Evolutionary conservation across 306 rosid genomes (phyloP), one percentile per base, ranked within the genome.

Genomic region (Rosa persica): DNA sequence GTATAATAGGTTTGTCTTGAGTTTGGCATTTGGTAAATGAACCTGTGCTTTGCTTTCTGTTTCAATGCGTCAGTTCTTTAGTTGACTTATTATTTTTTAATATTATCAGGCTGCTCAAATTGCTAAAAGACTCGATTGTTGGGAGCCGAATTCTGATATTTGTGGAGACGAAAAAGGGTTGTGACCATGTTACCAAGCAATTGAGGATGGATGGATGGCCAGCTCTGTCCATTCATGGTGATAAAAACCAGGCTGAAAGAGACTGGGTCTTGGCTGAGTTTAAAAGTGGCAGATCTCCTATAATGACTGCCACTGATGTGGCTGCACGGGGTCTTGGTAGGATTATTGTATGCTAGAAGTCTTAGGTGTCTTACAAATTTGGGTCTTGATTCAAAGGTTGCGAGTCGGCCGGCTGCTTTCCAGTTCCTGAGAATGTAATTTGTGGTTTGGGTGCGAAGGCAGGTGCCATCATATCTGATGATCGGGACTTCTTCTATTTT

Each of bases 251-350:
- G 90, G 44, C 93, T 0, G 98, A 95, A 87, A 91, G 98, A 80
- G 98, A 95, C 80, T 95, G 97, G 98, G 98, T 95, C 77, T 86
- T 95, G 82, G 89, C 98, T 77, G 98, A 95, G 83, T 95, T 95
- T 93, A 95, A 92, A 86, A 89, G 92, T 91, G 98, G 98, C 85
- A 86, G 97, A 86, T 92, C 93, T 85, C 97, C 93, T 72, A 85
- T 95, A 83, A 95, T 95, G 98, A 93, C 98, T 84, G 98, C 98
- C 95, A 95, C 98, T 79, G 98, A 95, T 92, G 98, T 95, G 88
- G 98, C 98, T 85, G 98, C 98, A 0, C 94, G 98, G 82, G 98
- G 98, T 89, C 98, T 95, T 91, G 98, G 98, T 95, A 95, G 97
- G 98, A 82, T 89, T 82, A 88, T 85, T 89, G 87, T 88, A 90